A percentile compares a stretch with the other conserved stretches of the same genome.
phyloP scores from a whole-genome alignment of 331 rosid genomes.

The Quercus tomentella region DNA sequence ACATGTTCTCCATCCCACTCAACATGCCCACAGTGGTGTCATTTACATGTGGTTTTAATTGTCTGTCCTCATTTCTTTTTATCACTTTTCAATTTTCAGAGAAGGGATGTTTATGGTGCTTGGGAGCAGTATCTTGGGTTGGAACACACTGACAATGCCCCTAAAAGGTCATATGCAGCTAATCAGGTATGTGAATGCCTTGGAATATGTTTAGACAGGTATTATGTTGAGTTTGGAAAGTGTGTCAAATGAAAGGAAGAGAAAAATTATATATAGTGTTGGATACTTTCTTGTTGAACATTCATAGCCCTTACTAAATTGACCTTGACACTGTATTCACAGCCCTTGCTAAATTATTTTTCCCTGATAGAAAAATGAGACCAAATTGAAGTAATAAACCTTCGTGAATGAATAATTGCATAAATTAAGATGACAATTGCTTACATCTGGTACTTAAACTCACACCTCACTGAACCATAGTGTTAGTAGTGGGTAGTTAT shows the following conservation, averaged over 20 bases:
- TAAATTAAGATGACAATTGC: neutral
- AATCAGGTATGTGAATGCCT: slow-evolving; percentile 53
- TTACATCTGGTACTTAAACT: neutral
- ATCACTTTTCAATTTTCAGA: slow-evolving; percentile 31
- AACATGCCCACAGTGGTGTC: neutral
- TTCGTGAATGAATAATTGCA: neutral
- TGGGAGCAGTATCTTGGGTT: slow-evolving; percentile 99
- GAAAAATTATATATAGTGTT: neutral
- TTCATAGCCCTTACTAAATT: neutral
- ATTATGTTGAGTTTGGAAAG: neutral
- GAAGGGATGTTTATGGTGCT: slow-evolving; percentile 85
- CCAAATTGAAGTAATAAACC: neutral
- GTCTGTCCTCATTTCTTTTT: neutral
- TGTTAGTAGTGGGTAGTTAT: neutral
- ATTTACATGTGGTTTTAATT: neutral
- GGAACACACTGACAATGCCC: slow-evolving; percentile 77
- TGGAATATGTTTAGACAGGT: neutral
- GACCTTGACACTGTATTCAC: neutral
- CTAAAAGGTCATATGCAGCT: slow-evolving; percentile 61
- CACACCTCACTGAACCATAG: neutral
- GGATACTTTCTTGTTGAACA: neutral
- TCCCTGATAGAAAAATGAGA: too few relatives aligned
- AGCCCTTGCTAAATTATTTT: too few relatives aligned
- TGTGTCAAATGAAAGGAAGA: too few relatives aligned
- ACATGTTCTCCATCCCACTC: neutral